Base-by-base conservation (phyloP, 441 rosid genomes). In the Eruca vesicaria region DNA sequence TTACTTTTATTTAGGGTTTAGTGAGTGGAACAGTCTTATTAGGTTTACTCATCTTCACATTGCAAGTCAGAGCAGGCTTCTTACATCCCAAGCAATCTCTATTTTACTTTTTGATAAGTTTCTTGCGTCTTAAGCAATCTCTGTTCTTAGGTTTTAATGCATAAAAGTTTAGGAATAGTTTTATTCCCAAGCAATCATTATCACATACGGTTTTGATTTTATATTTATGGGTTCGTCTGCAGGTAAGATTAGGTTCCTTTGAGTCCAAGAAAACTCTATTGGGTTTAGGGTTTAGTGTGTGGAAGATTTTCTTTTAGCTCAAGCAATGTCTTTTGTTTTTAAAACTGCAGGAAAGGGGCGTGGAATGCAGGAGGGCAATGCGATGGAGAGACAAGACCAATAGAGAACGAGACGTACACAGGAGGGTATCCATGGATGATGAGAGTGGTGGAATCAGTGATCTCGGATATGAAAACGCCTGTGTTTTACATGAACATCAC, bases 341-440 rank as follows among this genome's bases (percentile, higher is more conserved):
- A 35, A 16, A 15, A 56, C 31, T 61, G 41, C 83, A 84, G 89
- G 56, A 84, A 80, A 76, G 83, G 88, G 50, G 75, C 79, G 2
- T 84, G 88, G 90, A 80, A 81, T 50, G 55, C 45, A 9, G 86
- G 88, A 10, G 88, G 89, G 45, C 71, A 59, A 45, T 86, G 90
- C 26, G 77, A 84, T 16, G 83, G 79, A 32, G 86, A 83, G 64
- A 73, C 70, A 55, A 61, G 43, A 0, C 90, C 85, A 1, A 70
- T 81, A 71, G 68, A 80, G 43, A 80, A 83, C 52, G 80, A 81
- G 23, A 76, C 82, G 4, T 71, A 79, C 57, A 71, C 50, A 3
- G 76, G 84, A 66, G 66, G 70, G 38, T 80, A 84, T 83, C 88
- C 86, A 48, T 84, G 85, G 88, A 86, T 86, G 90, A 86, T 86